These are phyloP conservation scores for Echinosophora koreensis DNA, from an alignment of 306 rosid genomes.

Conservation along the genomic window DNA sequence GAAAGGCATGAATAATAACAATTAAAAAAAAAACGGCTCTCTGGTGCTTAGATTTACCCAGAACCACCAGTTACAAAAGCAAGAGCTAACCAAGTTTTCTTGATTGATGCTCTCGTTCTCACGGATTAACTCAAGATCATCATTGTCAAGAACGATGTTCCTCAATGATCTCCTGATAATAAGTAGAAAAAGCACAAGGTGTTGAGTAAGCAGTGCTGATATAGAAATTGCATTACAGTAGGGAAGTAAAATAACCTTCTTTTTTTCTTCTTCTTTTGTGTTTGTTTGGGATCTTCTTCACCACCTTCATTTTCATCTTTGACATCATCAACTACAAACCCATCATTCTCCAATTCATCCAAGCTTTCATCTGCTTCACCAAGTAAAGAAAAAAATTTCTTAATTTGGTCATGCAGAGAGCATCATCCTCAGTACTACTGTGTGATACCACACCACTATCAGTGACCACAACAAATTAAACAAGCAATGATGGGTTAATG, in stretches of 20 bases:
- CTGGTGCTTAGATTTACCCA: constrained; percentile 3
- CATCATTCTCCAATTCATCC: constrained; percentile 58
- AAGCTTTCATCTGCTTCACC: constrained; percentile 49
- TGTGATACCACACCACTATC: not conserved
- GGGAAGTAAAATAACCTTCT: constrained; percentile 38
- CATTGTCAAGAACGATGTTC: constrained; percentile 51
- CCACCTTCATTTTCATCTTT: constrained; percentile 42
- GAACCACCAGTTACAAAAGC: not conserved
- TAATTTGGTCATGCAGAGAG: constrained; percentile 18
- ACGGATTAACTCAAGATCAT: constrained; percentile 59
- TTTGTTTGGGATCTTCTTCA: constrained; percentile 14
- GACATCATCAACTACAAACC: constrained; percentile 46
- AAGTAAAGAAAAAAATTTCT: constrained; percentile 13
- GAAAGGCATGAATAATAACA: constrained; percentile 15
- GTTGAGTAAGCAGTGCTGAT: not conserved
- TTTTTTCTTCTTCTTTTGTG: constrained; percentile 48
- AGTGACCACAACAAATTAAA: not conserved
- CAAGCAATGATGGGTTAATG: not conserved
- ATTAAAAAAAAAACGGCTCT: not conserved
- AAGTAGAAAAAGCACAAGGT: constrained; percentile 6
- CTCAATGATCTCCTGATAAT: constrained; percentile 49
- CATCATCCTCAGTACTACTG: not conserved
- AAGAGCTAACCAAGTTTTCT: constrained; percentile 43
- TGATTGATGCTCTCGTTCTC: constrained; percentile 46
- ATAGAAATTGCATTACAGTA: constrained; percentile 35